phyloP scores from a whole-genome alignment of 176 grass and related monocot genomes.

The Aegilops tauschii region DNA sequence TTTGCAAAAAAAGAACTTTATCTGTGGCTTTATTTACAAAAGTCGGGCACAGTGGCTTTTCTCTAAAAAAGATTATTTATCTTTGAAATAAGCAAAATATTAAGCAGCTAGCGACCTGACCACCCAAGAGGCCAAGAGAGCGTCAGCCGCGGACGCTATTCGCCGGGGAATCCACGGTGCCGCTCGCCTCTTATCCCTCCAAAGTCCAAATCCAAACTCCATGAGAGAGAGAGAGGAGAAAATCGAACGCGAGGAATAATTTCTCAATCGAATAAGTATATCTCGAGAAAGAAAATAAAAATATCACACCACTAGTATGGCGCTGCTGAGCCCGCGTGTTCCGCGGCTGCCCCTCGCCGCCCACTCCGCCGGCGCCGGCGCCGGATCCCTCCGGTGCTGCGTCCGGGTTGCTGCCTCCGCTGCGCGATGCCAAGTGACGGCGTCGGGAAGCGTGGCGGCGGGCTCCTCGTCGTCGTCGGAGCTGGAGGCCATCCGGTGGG shows the following conservation, averaged over 20 bases:
- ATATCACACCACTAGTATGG: slow-evolving; percentile 41
- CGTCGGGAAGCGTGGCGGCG: slow-evolving; percentile 48
- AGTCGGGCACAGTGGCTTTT: too few relatives aligned
- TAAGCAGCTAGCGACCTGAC: slow-evolving; percentile 7
- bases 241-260: background rate
- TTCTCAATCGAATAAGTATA: background rate
- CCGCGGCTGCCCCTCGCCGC: slow-evolving; percentile 49
- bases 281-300: background rate
- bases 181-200: slow-evolving; percentile 38
- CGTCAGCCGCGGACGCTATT: background rate
- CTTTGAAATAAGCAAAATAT: background rate
- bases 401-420: background rate
- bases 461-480: slow-evolving; percentile 28
- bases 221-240: background rate
- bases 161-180: background rate
- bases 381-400: background rate
- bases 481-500: slow-evolving; percentile 70
- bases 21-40: too few relatives aligned
- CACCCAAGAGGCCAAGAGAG: background rate
- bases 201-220: background rate
- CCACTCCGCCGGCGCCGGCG: slow-evolving; percentile 16
- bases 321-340: slow-evolving; percentile 73
- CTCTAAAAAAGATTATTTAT: too few relatives aligned
- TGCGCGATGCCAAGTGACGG: slow-evolving; percentile 42
- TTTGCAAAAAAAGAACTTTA: too few relatives aligned